Conservation (phyloP, 139 green algal genomes). For the Coelastrella sp. region DNA sequence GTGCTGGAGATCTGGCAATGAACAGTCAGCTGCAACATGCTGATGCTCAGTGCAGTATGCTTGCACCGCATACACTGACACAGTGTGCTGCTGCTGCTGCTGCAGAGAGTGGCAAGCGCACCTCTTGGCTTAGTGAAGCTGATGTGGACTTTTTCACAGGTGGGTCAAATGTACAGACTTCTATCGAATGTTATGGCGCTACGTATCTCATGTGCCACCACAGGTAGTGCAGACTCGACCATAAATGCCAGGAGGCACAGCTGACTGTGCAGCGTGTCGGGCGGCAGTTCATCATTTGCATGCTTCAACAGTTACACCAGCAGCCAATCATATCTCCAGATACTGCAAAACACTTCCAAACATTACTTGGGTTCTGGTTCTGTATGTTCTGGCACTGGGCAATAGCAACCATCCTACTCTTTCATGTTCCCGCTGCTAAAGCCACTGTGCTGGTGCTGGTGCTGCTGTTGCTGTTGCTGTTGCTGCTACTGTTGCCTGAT, state of each 20-base stretch:
- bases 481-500: background rate
- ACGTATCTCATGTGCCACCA: background rate
- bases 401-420: background rate
- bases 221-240: background rate
- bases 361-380: too few species aligned
- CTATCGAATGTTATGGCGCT: background rate
- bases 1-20: background rate
- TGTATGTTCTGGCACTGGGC: too few species aligned
- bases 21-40: background rate
- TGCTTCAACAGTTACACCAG: too few species aligned
- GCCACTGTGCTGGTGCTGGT: background rate
- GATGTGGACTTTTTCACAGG: constrained; percentile 80
- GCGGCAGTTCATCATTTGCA: too few species aligned
- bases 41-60: too few species aligned
- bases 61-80: too few species aligned
- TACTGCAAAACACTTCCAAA: too few species aligned
- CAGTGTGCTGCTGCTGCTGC: background rate
- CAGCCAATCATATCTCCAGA: too few species aligned
- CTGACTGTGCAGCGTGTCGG: too few species aligned
- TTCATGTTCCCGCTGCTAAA: background rate
- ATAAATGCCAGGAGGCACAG: background rate
- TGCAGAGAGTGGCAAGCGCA: constrained; percentile 41
- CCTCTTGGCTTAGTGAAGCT: constrained; percentile 72
- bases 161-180: background rate
- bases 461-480: background rate